Conservation (phyloP, 495 filamentous ascomycete species). For the Usnea hakonensis region DNA sequence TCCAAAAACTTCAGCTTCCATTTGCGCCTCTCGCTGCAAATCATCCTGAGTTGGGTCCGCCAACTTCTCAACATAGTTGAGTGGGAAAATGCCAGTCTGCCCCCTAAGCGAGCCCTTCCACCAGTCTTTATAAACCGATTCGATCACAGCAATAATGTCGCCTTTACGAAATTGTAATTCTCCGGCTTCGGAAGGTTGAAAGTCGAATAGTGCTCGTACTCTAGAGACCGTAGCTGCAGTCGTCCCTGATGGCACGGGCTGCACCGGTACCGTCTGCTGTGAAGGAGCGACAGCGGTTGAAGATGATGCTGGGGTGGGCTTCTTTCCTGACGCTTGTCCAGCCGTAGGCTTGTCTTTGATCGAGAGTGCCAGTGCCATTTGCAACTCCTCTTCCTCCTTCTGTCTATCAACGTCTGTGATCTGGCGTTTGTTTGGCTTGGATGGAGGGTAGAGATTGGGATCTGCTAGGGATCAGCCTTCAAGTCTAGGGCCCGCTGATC, state of each 20-base stretch:
- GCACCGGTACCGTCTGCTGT: slow-evolving; percentile 36
- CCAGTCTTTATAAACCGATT: slow-evolving; percentile 99
- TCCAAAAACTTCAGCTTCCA: slow-evolving; percentile 95
- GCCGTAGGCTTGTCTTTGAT: slow-evolving; percentile 67
- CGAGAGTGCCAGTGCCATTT: slow-evolving; percentile 88
- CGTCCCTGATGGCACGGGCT: slow-evolving; percentile 57
- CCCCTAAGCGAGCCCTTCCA: slow-evolving; percentile 94
- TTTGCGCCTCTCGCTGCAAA: slow-evolving; percentile 89
- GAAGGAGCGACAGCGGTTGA: slow-evolving; percentile 33
- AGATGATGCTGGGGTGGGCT: slow-evolving; percentile 30
- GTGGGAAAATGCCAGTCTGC: slow-evolving; percentile 93
- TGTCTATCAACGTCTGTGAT: slow-evolving; percentile 85
- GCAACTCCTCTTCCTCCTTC: slow-evolving; percentile 95
- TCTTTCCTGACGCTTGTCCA: slow-evolving; percentile 26
- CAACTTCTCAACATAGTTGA: slow-evolving; percentile 98
- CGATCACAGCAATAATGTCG: slow-evolving; percentile 93
- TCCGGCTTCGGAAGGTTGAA: slow-evolving; percentile 84
- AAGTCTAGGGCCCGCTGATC: neutral
- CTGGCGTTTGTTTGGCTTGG: slow-evolving; percentile 81
- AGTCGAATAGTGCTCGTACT: slow-evolving; percentile 89
- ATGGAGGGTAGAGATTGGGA: slow-evolving; percentile 84
- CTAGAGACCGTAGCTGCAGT: slow-evolving; percentile 97
- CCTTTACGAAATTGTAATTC: slow-evolving; percentile 95
- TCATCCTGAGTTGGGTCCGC: slow-evolving; percentile 91
- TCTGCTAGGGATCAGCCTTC: slow-evolving; percentile 43